Evolutionary conservation across 2,329 filamentous ascomycete species (phyloP), one percentile per base, ranked within the genome.

Genomic region (Xylaria sp.): DNA sequence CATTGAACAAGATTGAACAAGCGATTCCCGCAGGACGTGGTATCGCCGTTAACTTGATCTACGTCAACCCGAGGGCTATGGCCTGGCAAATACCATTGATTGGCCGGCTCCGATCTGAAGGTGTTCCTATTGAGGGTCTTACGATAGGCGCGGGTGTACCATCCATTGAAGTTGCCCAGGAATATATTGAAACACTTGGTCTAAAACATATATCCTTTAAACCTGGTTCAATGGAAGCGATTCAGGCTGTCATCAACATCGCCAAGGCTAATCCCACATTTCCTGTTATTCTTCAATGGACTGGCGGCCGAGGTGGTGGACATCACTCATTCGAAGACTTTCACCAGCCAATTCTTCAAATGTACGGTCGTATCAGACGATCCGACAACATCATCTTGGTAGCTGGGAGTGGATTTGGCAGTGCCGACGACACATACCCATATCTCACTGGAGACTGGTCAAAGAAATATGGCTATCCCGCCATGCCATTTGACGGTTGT

Each of bases 281-380:
- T 83, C 93, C 93, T n/a, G 86, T 97, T 54, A 87, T 97, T 54
- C 81, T 97, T 64, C 93, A 97, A 78, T 97, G 93, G 93, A 97
- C 93, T 62, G 93, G 93, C 74, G 93, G 93, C 40, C 90, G 93
- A 78, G 93, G 93, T 68, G 93, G 93, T 80, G 93, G 93, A 59
- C 93, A 97, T 76, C 93, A 97, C 80, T 97, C 93, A 0, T 96
- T 89, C 65, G 93, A 97, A 76, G 93, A 97, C 76, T 97, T 97
- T 84, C 93, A 97, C 77, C 89, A 93, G 72, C 93, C 93, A 4
- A 89, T 97, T 44, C 81, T 97, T 7, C 88, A 92, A 71, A 96
- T 96, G 91, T 97, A 97, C 75, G 87, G 88, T 68, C 89, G 93
- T 59, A 93, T 97, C 67, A 87, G 93, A 73, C 88, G 92, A 73